Evolutionary conservation across 164 flowering plant genomes (phyloP).

Genomic region (Akebia trifoliata): DNA sequence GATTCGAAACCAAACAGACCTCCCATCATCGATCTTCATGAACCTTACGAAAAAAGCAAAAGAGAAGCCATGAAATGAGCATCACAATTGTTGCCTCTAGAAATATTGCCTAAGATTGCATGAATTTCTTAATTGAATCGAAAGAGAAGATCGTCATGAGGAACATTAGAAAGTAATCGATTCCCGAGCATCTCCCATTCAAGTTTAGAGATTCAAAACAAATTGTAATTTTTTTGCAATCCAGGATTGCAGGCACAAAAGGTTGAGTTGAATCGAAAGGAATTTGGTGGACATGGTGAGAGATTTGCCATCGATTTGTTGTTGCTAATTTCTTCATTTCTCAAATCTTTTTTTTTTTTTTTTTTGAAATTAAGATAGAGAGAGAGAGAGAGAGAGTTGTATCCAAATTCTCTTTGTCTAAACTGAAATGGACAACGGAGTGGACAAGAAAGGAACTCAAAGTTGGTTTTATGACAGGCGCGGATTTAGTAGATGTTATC

Average conservation of each 20-base stretch:
- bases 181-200: slow-evolving; percentile 40
- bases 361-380: too few relatives aligned
- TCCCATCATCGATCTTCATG: slow-evolving; percentile 54
- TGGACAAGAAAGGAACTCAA: too few relatives aligned
- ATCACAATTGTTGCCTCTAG: slow-evolving; percentile 46
- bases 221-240: slow-evolving; percentile 34
- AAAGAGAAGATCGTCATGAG: slow-evolving; percentile 53
- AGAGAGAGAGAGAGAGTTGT: too few relatives aligned
- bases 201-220: slow-evolving; percentile 24
- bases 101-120: slow-evolving; percentile 31
- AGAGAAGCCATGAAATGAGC: slow-evolving; percentile 58
- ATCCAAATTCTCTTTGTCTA: too few relatives aligned
- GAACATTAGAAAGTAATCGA: slow-evolving; percentile 40
- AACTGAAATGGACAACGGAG: too few relatives aligned
- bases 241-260: slow-evolving; percentile 76
- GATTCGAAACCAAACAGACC: slow-evolving; percentile 50
- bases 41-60: slow-evolving; percentile 55
- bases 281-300: slow-evolving; percentile 60
- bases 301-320: too few relatives aligned
- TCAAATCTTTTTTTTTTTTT: too few relatives aligned
- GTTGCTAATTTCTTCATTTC: too few relatives aligned
- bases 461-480: too few relatives aligned
- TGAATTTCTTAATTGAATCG: slow-evolving; percentile 58
- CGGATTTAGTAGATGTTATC: too few relatives aligned
- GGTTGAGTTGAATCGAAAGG: slow-evolving; percentile 55